A percentile compares a stretch with the other conserved stretches of the same genome.
These are phyloP conservation scores for Pythium monospermum DNA, from an alignment of 352 stramenopile genomes.

Conservation along the genomic window DNA sequence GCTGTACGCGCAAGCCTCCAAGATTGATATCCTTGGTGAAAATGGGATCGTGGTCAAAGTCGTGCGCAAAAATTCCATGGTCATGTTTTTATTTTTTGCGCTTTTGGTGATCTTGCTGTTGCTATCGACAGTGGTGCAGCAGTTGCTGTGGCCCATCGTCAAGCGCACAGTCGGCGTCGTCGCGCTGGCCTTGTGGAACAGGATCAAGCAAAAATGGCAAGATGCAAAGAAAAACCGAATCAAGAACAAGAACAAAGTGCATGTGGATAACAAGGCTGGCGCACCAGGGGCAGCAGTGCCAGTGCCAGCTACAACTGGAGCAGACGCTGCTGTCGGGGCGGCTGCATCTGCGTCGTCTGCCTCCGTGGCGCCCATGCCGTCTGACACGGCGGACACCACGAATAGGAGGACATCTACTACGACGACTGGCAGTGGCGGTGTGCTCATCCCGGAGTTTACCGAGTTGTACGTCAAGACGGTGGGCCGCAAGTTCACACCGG, in stretches of 20 bases:
- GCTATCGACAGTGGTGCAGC: slow-evolving; percentile 47
- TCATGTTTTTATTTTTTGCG: slow-evolving; percentile 64
- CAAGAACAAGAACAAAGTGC: slow-evolving; percentile 27
- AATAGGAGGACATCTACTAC: too few species aligned
- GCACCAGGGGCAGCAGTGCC: neutral
- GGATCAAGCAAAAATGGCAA: slow-evolving; percentile 13
- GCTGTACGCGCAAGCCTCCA: slow-evolving; percentile 29
- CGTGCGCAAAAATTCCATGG: slow-evolving; percentile 63
- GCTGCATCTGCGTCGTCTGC: neutral
- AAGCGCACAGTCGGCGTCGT: slow-evolving; percentile 34
- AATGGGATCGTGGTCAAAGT: slow-evolving; percentile 65
- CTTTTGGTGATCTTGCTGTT: slow-evolving; percentile 46
- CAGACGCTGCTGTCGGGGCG: neutral
- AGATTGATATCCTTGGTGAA: slow-evolving; percentile 48
- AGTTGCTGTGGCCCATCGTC: slow-evolving; percentile 48
- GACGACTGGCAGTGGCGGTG: neutral
- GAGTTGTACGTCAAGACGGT: slow-evolving; percentile 65
- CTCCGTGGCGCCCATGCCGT: neutral
- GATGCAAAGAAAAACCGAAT: neutral
- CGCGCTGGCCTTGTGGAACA: slow-evolving; percentile 27
- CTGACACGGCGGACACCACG: neutral
- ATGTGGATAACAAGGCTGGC: slow-evolving; percentile 21
- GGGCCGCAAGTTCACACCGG: slow-evolving; percentile 29
- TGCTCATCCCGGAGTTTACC: slow-evolving; percentile 65
- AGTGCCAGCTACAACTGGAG: neutral